Evolutionary conservation across 2,329 filamentous ascomycete genomes (phyloP).

Genomic region (Penicillium sp.): DNA sequence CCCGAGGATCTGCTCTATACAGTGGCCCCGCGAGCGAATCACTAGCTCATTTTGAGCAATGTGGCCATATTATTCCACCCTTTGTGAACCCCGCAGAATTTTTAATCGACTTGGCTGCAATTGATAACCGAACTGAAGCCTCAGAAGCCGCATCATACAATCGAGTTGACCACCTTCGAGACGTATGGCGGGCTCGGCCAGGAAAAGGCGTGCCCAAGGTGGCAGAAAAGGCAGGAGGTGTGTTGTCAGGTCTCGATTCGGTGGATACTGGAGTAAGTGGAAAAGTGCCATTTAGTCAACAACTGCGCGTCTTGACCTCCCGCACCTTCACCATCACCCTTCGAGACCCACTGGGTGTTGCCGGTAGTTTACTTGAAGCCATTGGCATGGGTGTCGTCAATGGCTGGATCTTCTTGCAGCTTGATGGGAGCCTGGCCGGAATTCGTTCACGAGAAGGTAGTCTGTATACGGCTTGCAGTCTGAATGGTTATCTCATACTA

Average conservation of each 20-base stretch:
- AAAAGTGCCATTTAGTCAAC: constrained; percentile 61
- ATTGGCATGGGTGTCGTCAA: constrained; percentile 69
- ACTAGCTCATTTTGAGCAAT: constrained; percentile 62
- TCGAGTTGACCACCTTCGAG: constrained; percentile 63
- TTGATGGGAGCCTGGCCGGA: constrained; percentile 66
- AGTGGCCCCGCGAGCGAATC: constrained; percentile 62
- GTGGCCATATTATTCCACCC: constrained; percentile 63
- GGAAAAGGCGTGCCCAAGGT: constrained; percentile 1
- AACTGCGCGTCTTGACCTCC: constrained; percentile 66
- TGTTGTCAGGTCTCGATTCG: neutral
- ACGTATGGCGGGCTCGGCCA: constrained; percentile 54
- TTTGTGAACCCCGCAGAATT: constrained; percentile 80
- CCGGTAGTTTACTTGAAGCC: constrained; percentile 69
- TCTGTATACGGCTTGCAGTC: constrained; percentile 68
- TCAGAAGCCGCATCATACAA: constrained; percentile 61
- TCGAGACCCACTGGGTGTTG: constrained; percentile 75
- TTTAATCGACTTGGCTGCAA: constrained; percentile 71
- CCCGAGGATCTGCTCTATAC: constrained; percentile 68
- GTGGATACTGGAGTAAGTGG: constrained; percentile 23
- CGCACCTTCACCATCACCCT: constrained; percentile 71
- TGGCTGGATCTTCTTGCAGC: constrained; percentile 70
- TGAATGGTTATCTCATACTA: constrained; percentile 76
- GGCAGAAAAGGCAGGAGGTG: neutral
- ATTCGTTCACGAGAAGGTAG: constrained; percentile 74
- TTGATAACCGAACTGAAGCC: constrained; percentile 70